phyloP scores from a whole-genome alignment of 768 basidiomycete species.

The Aureoboletus auriporus region DNA sequence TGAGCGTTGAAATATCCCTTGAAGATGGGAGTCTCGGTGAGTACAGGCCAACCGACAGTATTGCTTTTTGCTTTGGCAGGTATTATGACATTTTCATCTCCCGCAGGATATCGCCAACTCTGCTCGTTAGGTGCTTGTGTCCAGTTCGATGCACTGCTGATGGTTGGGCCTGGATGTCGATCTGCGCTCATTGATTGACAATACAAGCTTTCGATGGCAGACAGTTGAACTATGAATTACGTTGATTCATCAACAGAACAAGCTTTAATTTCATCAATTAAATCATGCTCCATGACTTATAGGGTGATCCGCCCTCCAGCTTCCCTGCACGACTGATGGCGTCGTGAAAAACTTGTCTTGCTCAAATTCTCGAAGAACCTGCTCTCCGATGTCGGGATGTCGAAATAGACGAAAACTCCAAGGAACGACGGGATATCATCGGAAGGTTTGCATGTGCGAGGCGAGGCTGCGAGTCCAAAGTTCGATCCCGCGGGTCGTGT shows the following conservation, averaged over 20 bases:
- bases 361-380: constrained; percentile 20
- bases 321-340: neutral
- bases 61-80: constrained; percentile 24
- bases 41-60: neutral
- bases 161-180: constrained; percentile 28
- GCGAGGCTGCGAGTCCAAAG: neutral
- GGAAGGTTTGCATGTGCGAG: constrained; percentile 3
- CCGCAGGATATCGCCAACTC: neutral
- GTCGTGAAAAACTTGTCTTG: neutral
- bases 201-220: constrained; percentile 22
- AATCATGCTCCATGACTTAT: no score
- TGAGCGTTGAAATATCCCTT: constrained; percentile 32
- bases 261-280: no score
- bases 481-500: neutral
- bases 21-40: constrained; percentile 7
- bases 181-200: constrained; percentile 22
- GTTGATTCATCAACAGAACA: no score
- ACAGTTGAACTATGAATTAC: constrained; percentile 1
- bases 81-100: neutral
- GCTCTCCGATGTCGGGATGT: constrained; percentile 13
- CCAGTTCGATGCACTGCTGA: constrained; percentile 31
- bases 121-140: constrained; percentile 21
- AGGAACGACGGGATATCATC: constrained; percentile 1
- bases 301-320: no score
- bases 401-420: constrained; percentile 7